Base-by-base conservation (phyloP, 768 basidiomycete genomes). In the Suillus cothurnatus region DNA sequence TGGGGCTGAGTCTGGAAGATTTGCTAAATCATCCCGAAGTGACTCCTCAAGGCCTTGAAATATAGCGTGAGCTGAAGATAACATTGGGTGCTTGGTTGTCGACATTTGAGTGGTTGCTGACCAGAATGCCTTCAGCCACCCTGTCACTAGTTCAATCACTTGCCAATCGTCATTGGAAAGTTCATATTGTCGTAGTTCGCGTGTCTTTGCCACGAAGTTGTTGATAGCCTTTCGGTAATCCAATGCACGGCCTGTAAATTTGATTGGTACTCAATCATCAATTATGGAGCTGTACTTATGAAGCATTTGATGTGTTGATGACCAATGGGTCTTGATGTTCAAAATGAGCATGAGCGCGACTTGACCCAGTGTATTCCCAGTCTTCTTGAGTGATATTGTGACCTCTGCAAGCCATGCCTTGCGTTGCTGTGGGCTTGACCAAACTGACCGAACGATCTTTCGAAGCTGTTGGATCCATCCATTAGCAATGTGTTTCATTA, bases 261-360 rank as follows among this genome's bases (percentile, higher is more conserved):
- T 45, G 43, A 45, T 45, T 11, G 9, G 43, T 11, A 45, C 43
- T 45, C 19, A 4, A 45, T 11, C 43, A 45, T 45, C 17, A 45
- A 11, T 45, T 45, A 45, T 11, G 43, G n/a, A 45, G 6, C 43
- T 45, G 43, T 45, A 45, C 43, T 45, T n/a, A 45, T 9, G 21
- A 45, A 81, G 64, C 79, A 82, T 80, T 59, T 81, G 72, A 47
- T 68, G 78, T 0, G 76, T 80, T 6, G 74, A 79, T 52, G 80
- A 79, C 80, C 79, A 81, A 0, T 72, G 67, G 0, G 79, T 82
- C 2, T 65, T 32, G 3, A 84, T 76, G 65, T 84, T 76, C 3
- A 75, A 71, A 28, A 64, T 45, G 2, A 64, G 56, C 49, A 49
- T 49, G 49, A 49, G 49, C 3, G 12, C 23, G 6, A 49, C 49